Evolutionary conservation across 2,329 filamentous ascomycete genomes (phyloP).

Genomic region (Orbilia oligospora): DNA sequence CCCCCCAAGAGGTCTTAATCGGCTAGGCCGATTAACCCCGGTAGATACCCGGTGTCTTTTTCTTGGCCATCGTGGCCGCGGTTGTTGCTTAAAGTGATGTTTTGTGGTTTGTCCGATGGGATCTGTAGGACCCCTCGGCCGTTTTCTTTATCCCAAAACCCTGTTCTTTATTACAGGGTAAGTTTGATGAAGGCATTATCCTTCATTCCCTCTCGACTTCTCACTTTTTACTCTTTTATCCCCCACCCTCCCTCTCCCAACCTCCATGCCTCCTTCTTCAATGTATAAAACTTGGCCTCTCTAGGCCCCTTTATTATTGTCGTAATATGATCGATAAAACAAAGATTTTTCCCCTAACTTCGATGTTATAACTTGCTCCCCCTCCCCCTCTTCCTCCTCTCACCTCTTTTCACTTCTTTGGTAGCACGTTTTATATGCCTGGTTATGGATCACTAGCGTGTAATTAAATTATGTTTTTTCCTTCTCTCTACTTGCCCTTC

Average conservation of each 20-base stretch:
- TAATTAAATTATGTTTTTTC: neutral
- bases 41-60: conserved; percentile 8
- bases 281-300: conserved; percentile 7
- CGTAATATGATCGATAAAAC: conserved; percentile 11
- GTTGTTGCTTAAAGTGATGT: neutral
- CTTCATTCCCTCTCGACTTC: neutral
- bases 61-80: neutral
- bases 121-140: too few species aligned
- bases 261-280: too few species aligned
- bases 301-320: neutral
- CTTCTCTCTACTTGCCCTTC: neutral
- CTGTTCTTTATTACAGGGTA: neutral
- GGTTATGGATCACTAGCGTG: neutral
- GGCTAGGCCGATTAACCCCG: neutral
- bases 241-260: too few species aligned
- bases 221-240: neutral
- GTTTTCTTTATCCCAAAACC: neutral
- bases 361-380: neutral
- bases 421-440: neutral
- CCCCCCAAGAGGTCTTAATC: conserved; percentile 46
- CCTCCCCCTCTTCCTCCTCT: neutral
- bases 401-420: neutral
- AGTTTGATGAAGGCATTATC: neutral
- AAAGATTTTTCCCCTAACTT: neutral
- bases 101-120: neutral